Conservation (phyloP, 2,329 filamentous ascomycete genomes). For the Calonectria hawksworthii region DNA sequence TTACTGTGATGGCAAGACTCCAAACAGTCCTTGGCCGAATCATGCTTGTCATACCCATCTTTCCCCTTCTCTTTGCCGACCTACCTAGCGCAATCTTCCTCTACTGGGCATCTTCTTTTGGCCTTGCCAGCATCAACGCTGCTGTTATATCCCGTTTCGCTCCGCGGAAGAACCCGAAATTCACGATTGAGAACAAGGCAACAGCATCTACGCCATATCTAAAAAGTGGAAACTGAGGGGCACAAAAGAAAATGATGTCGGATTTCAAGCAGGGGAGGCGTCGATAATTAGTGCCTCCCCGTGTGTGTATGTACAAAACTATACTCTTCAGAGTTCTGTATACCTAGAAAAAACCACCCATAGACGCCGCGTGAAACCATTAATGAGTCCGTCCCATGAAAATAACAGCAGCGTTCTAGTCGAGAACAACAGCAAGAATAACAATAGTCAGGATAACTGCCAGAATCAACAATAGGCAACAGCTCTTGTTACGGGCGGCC, state of each 20-base stretch:
- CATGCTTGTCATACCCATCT: slow-evolving; percentile 50
- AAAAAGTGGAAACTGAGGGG: slow-evolving; percentile 18
- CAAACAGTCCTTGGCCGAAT: slow-evolving; percentile 47
- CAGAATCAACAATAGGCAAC: slow-evolving; percentile 90
- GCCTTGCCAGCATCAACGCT: slow-evolving; percentile 52
- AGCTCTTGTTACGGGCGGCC: slow-evolving; percentile 94
- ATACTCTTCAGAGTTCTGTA: slow-evolving; percentile 38
- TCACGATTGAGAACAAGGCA: slow-evolving; percentile 31
- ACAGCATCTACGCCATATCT: slow-evolving; percentile 40
- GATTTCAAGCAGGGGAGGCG: slow-evolving; percentile 24
- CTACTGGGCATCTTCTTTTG: slow-evolving; percentile 56
- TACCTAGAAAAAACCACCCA: slow-evolving; percentile 43
- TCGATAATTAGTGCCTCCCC: slow-evolving; percentile 32
- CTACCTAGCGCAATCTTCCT: slow-evolving; percentile 57
- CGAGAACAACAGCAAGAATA: slow-evolving; percentile 86
- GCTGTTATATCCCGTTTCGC: slow-evolving; percentile 44
- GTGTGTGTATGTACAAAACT: slow-evolving; percentile 41
- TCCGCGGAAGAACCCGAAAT: slow-evolving; percentile 30
- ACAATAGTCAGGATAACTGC: slow-evolving; percentile 92
- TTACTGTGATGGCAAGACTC: slow-evolving; percentile 38
- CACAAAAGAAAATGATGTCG: slow-evolving; percentile 30
- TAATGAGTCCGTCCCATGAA: slow-evolving; percentile 29
- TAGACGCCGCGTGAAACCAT: slow-evolving; percentile 40
- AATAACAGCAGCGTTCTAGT: slow-evolving; percentile 58
- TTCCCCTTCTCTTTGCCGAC: slow-evolving; percentile 52